These are phyloP conservation scores for Lunasporangiospora selenospora DNA, from an alignment of 192 early-diverging fungal species.

Conservation along the genomic window DNA sequence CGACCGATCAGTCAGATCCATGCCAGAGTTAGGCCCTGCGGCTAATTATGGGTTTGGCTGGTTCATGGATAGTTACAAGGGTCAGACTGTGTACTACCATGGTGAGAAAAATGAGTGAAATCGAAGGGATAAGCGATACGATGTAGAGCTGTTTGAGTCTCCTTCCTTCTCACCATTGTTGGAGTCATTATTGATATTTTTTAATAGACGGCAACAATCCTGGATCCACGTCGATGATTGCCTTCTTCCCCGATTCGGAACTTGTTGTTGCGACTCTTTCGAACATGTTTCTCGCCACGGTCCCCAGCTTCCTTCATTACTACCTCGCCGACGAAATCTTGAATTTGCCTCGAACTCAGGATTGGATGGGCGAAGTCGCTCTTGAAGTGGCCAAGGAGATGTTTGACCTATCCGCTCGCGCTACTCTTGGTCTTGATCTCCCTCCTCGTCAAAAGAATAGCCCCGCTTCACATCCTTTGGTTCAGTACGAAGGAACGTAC, in stretches of 20 bases:
- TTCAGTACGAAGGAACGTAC: conserved; percentile 9
- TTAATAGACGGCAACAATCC: conserved; percentile 12
- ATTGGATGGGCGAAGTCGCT: conserved; percentile 4
- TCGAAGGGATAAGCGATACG: conserved; percentile 8
- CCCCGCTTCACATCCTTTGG: conserved; percentile 3
- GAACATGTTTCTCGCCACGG: conserved; percentile 1
- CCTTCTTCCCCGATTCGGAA: conserved; percentile 24
- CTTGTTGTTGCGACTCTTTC: conserved; percentile 16
- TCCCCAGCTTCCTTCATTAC: conserved; percentile 1
- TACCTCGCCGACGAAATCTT: conserved; percentile 16
- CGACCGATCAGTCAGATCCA: not conserved
- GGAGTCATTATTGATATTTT: not conserved
- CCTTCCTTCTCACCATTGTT: not conserved
- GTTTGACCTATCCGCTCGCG: not conserved
- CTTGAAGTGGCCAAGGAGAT: not conserved
- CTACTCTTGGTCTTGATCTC: not conserved
- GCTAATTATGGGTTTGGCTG: conserved; percentile 4
- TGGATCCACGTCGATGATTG: conserved; percentile 14
- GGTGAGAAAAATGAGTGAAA: conserved; percentile 7
- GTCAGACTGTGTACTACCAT: conserved; percentile 8
- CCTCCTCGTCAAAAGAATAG: conserved; percentile 16
- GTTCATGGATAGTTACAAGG: conserved; percentile 9
- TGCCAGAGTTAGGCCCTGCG: conserved; percentile 9
- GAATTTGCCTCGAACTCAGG: conserved; percentile 13
- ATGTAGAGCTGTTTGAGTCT: conserved; percentile 1